A percentile compares a stretch with the other conserved stretches of the same genome.
Evolutionary conservation across 2,329 filamentous ascomycete genomes (phyloP).

Genomic region (Ophiostoma himal-ulmi): DNA sequence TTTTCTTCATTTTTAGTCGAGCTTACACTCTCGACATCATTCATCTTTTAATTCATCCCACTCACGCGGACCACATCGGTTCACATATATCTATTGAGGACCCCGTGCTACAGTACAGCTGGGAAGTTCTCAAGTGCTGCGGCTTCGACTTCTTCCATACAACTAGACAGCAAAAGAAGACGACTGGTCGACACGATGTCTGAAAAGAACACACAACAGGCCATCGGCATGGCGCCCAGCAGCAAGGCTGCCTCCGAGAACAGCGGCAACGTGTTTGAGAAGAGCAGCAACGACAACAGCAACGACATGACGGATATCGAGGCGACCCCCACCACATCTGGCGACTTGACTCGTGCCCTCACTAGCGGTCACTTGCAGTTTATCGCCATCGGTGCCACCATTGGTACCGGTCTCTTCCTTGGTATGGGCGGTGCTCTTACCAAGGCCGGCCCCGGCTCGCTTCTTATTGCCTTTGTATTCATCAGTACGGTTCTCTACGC

Average conservation of each 20-base stretch:
- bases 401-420: constrained; percentile 55
- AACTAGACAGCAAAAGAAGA: not conserved
- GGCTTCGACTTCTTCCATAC: not conserved
- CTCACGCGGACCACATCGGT: not conserved
- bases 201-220: constrained; percentile 5
- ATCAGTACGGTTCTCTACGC: constrained; percentile 59
- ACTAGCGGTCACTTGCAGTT: constrained; percentile 53
- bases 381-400: constrained; percentile 54
- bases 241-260: constrained; percentile 8
- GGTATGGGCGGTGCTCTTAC: constrained; percentile 51
- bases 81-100: not conserved
- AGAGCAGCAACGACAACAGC: constrained; percentile 14
- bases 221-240: not conserved
- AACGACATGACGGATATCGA: constrained; percentile 10
- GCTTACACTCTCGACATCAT: not conserved
- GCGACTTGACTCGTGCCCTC: constrained; percentile 42
- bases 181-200: constrained; percentile 10
- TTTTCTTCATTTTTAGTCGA: not conserved
- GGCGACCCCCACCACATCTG: constrained; percentile 32
- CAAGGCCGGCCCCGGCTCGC: constrained; percentile 39
- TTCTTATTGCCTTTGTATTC: constrained; percentile 50
- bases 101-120: not conserved
- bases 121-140: not conserved
- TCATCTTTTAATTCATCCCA: not conserved
- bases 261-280: constrained; percentile 11